A percentile compares a stretch with the other conserved stretches of the same genome.
Conservation (phyloP, 2,329 filamentous ascomycete genomes). For the Westerdykella sp. region DNA sequence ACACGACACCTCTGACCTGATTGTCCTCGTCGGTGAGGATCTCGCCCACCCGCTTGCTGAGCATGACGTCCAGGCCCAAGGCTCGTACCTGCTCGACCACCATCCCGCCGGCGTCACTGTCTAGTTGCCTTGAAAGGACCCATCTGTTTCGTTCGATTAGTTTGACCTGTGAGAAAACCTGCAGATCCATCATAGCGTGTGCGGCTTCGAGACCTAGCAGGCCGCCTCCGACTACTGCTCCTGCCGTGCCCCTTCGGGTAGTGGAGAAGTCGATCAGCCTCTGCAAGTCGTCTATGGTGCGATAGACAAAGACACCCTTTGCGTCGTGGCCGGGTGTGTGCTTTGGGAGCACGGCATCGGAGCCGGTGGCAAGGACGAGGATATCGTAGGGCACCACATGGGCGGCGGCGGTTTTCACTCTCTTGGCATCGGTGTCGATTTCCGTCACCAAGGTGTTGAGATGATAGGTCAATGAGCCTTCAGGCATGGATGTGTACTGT, state of each 20-base stretch:
- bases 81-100: constrained; percentile 73
- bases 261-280: constrained; percentile 68
- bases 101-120: constrained; percentile 71
- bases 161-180: constrained; percentile 66
- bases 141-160: constrained; percentile 77
- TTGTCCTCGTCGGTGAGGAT: constrained; percentile 64
- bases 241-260: constrained; percentile 59
- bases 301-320: constrained; percentile 80
- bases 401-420: constrained; percentile 64
- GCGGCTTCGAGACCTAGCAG: constrained; percentile 81
- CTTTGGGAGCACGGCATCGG: constrained; percentile 67
- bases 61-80: constrained; percentile 73
- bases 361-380: constrained; percentile 79
- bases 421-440: constrained; percentile 59
- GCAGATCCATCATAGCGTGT: constrained; percentile 84
- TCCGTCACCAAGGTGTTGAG: constrained; percentile 68
- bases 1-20: constrained; percentile 65
- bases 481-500: constrained; percentile 60
- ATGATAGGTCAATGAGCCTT: constrained; percentile 66
- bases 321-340: constrained; percentile 73
- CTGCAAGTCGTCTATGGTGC: constrained; percentile 76
- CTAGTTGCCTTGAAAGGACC: constrained; percentile 76
- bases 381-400: constrained; percentile 68
- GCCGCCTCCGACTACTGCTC: constrained; percentile 76
- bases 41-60: constrained; percentile 67